Evolutionary conservation across 139 green algal genomes (phyloP).

Genomic region (Edaphochlamys debaryana): DNA sequence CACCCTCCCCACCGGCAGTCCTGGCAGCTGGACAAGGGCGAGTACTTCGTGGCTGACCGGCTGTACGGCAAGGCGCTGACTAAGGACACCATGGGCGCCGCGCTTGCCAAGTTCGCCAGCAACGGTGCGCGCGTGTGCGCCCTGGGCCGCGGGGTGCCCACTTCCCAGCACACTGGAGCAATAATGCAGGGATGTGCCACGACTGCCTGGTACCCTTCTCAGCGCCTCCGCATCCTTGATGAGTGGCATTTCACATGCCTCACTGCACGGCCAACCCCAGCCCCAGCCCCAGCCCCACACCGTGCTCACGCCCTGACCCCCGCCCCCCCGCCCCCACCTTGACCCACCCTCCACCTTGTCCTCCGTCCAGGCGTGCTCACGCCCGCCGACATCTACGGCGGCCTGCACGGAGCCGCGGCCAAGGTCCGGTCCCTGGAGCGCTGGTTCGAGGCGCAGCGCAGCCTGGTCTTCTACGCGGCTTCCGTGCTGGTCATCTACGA

Average conservation of each 20-base stretch:
- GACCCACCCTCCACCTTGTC: no score
- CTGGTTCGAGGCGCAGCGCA: slow-evolving; percentile 76
- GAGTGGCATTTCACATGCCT: no score
- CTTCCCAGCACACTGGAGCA: no score
- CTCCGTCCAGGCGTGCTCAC: slow-evolving; percentile 54
- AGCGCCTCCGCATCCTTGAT: no score
- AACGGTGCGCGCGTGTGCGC: slow-evolving; percentile 78
- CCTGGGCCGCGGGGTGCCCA: no score
- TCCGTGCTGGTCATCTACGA: slow-evolving; percentile 88
- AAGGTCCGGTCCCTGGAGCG: slow-evolving; percentile 69
- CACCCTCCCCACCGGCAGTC: no score
- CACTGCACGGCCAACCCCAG: no score
- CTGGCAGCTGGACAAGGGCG: slow-evolving; percentile 59
- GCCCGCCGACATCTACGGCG: slow-evolving; percentile 67
- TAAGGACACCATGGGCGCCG: slow-evolving; percentile 62
- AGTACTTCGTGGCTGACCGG: slow-evolving; percentile 61
- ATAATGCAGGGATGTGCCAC: no score
- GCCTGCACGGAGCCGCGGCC: slow-evolving; percentile 48
- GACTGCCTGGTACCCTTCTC: no score
- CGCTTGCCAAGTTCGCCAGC: slow-evolving; percentile 76
- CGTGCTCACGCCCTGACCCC: no score
- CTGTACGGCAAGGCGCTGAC: slow-evolving; percentile 83
- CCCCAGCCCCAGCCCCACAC: no score
- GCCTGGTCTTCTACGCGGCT: slow-evolving; percentile 82
- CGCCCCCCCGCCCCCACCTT: no score